phyloP scores from a whole-genome alignment of 305 asterid genomes.

The Fraxinus albicans region DNA sequence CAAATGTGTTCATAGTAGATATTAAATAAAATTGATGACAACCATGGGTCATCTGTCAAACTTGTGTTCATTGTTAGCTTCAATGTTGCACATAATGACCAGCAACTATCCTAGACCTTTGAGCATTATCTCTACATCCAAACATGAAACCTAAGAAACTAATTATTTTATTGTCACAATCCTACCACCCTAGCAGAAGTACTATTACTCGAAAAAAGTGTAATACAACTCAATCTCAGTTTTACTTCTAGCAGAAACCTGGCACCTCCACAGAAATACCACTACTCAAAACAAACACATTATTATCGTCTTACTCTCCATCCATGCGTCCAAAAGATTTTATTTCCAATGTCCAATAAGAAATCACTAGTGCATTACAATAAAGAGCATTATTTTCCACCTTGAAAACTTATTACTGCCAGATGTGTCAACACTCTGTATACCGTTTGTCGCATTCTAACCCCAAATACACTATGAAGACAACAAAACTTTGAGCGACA shows the following conservation, averaged over 20 bases:
- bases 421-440: background rate
- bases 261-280: background rate
- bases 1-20: background rate
- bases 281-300: conserved; percentile 7
- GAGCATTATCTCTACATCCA: background rate
- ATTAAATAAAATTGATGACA: background rate
- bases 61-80: background rate
- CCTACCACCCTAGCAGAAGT: background rate
- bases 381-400: conserved; percentile 2
- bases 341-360: conserved; percentile 11
- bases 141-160: background rate
- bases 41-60: background rate
- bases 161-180: background rate
- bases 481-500: conserved; percentile 17
- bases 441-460: background rate
- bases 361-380: conserved; percentile 11
- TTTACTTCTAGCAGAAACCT: background rate
- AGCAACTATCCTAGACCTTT: background rate
- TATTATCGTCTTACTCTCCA: background rate
- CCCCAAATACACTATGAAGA: background rate
- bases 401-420: conserved; percentile 4
- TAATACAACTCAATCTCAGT: background rate
- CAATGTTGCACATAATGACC: background rate
- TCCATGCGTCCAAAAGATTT: background rate
- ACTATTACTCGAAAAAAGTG: background rate